phyloP scores from a whole-genome alignment of 305 asterid species.

The Fraxinus platypoda region DNA sequence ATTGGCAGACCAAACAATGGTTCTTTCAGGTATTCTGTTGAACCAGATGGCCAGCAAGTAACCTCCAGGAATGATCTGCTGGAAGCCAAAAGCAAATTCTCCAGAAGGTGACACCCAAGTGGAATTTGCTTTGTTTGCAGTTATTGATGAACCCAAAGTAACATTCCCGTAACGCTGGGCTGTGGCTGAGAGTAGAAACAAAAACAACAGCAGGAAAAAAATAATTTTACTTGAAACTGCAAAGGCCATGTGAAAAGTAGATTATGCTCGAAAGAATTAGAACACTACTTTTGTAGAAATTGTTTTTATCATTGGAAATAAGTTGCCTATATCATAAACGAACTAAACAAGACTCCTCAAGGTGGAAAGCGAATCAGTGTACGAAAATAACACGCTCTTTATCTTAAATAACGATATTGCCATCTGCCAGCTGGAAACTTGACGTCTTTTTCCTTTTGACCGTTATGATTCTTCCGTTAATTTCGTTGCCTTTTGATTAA shows the following conservation, averaged over 20 bases:
- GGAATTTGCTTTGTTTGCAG: slow-evolving; percentile 17
- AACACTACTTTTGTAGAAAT: background rate
- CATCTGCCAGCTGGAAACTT: slow-evolving; percentile 1
- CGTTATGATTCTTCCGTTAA: background rate
- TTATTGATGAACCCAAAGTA: slow-evolving; percentile 30
- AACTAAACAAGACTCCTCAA: background rate
- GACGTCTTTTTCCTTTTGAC: background rate
- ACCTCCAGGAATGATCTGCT: slow-evolving; percentile 20
- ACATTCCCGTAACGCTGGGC: slow-evolving; percentile 28
- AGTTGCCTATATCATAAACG: background rate
- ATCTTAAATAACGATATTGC: background rate
- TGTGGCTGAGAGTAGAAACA: slow-evolving; percentile 17
- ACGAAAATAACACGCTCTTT: background rate
- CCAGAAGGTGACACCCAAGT: slow-evolving; percentile 36
- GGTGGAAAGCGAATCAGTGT: background rate
- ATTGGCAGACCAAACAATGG: slow-evolving; percentile 45
- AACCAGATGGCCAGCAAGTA: slow-evolving; percentile 45
- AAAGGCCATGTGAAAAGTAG: slow-evolving; percentile 3
- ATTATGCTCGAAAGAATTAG: background rate
- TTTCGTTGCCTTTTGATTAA: background rate
- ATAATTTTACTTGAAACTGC: background rate
- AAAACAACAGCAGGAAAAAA: background rate
- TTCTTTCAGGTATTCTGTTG: slow-evolving; percentile 29
- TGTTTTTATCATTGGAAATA: background rate
- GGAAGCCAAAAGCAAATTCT: slow-evolving; percentile 44